Conservation (phyloP, 169 alveolate genomes). For the Plasmodium reichenowi region DNA sequence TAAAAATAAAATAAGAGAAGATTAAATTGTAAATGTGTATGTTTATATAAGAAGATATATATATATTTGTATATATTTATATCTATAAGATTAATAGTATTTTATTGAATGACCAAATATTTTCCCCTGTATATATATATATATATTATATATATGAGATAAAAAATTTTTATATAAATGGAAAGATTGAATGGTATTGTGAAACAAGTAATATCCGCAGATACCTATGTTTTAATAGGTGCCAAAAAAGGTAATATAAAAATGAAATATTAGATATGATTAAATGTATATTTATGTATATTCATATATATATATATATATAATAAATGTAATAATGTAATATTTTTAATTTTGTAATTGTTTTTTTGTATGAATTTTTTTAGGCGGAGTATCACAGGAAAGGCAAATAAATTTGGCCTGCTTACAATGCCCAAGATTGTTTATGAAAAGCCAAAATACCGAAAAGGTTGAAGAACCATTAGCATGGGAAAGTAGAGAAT, state of each 20-base stretch:
- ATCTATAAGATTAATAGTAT: not conserved
- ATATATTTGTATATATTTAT: not conserved
- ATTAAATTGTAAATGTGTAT: conserved; percentile 13
- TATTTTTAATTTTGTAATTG: not conserved
- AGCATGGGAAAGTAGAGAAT: conserved; percentile 77
- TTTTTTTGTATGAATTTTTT: not conserved
- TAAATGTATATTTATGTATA: not conserved
- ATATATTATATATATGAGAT: too few species aligned
- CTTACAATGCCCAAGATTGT: conserved; percentile 47
- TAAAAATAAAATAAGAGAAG: not conserved
- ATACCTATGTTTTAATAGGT: conserved; percentile 64
- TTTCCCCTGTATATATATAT: not conserved
- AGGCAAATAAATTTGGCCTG: conserved; percentile 70
- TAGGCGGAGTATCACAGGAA: conserved; percentile 69
- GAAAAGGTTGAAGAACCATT: conserved; percentile 75
- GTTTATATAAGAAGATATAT: not conserved
- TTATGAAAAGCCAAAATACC: conserved; percentile 47
- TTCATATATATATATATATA: not conserved
- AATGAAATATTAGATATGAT: not conserved
- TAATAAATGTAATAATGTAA: not conserved
- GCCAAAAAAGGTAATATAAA: conserved; percentile 61
- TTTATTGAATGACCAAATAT: not conserved
- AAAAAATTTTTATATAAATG: conserved; percentile 24
- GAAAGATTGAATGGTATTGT: conserved; percentile 71
- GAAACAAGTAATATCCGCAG: conserved; percentile 74